phyloP scores from a whole-genome alignment of 768 basidiomycete species.

The Suillus placidus region DNA sequence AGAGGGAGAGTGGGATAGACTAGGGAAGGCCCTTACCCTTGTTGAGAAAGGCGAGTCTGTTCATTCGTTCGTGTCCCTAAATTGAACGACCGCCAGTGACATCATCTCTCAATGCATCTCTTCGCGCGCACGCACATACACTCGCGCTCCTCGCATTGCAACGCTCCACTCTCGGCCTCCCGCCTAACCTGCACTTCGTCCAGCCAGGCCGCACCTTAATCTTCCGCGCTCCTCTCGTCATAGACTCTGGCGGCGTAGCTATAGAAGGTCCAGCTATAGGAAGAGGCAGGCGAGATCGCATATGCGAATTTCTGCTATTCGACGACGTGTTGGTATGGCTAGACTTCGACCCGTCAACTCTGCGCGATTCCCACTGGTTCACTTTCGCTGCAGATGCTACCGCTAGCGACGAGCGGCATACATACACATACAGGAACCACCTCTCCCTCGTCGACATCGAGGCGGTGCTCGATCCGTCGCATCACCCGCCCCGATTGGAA shows the following conservation, averaged over 20 bases:
- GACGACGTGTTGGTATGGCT: conserved; percentile 3
- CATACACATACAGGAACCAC: conserved; percentile 72
- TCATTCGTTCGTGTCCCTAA: conserved; percentile 6
- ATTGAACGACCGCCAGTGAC: conserved; percentile 57
- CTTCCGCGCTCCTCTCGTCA: conserved; percentile 2
- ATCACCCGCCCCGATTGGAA: conserved; percentile 50
- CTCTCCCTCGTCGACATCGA: conserved; percentile 75
- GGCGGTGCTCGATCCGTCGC: conserved; percentile 53
- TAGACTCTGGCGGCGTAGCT: conserved; percentile 4
- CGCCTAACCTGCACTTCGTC: conserved; percentile 77
- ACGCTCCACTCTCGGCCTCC: conserved; percentile 72
- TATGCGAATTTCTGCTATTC: conserved; percentile 7
- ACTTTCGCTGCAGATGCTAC: neutral
- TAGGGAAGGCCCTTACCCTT: conserved; percentile 61
- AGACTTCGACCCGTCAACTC: neutral
- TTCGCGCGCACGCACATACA: conserved; percentile 77
- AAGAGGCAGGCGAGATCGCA: conserved; percentile 2
- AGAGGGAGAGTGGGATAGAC: conserved; percentile 66
- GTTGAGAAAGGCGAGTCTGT: conserved; percentile 72
- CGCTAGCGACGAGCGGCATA: conserved; percentile 2
- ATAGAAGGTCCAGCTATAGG: conserved; percentile 1
- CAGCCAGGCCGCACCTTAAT: conserved; percentile 79
- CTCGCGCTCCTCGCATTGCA: conserved; percentile 79
- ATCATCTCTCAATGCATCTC: conserved; percentile 72
- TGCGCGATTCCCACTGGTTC: conserved; percentile 6